Evolutionary conservation across 345 rosid genomes (phyloP), one percentile per base, ranked within the genome.

Genomic region (Gossypium rotundifolium): DNA sequence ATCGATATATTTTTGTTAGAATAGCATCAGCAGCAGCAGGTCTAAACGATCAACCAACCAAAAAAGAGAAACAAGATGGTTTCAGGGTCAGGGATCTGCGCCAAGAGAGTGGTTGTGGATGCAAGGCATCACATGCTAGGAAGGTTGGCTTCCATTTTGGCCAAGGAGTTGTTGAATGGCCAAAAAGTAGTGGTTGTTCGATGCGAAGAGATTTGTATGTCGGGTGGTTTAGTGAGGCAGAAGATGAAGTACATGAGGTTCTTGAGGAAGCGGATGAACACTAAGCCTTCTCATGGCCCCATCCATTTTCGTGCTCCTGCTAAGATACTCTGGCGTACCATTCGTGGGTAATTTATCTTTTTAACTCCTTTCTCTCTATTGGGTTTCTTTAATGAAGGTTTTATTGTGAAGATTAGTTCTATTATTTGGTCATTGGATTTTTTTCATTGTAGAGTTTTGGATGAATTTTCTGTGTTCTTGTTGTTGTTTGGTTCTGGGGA

Each of bases 261-360:
- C 7, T 58, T 58, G 33, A 23, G 63, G 63, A 58, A 58, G 63
- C 63, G 63, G 2, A 58, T 58, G 63, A 58, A 58, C 38, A 58
- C 63, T 2, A 58, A 58, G 63, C 63, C 63, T 3, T 58, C 63
- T 11, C 63, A 58, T 58, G 63, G 63, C 5, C 63, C 63, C 16
- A 58, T 58, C 16, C 63, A 58, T 23, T 58, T 58, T 25, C 63
- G 63, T 23, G 63, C 63, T 11, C 63, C 63, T 11, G 23, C 63
- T 58, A 58, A 58, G 63, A 58, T 58, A 17, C 63, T 58, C 33
- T 58, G 63, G 63, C 63, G 63, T 11, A 58, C 63, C 63, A 58
- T 58, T 58, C 63, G 63, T 58, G 63, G 63, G 63, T 58, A 58
- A 22, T 11, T 23, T 58, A 7, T 58, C 16, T 22, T 20, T 57